Evolutionary conservation across 1,284 basidiomycete genomes (phyloP), one percentile per base, ranked within the genome.

Genomic region (Vanrija sp.): DNA sequence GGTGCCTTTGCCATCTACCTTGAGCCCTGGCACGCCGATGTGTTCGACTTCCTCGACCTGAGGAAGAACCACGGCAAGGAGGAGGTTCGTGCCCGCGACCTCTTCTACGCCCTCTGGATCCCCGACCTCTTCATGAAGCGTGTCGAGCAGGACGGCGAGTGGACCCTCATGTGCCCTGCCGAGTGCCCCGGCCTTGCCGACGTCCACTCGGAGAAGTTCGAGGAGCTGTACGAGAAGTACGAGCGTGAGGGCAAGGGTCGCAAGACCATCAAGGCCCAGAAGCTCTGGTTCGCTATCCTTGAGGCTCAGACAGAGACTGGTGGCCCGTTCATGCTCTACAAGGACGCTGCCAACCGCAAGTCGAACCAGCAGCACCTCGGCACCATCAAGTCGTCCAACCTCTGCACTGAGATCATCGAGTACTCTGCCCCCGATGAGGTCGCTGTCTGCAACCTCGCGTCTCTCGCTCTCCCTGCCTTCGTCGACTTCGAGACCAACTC

Each of bases 21-120:
- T 63, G 94, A 97, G 78, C 94, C 94, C 9, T 97, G 94, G 94
- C 95, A 99, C 76, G 85, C 91, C 38, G 96, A 99, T 75, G 79
- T 99, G 67, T 98, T 98, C 67, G 95, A 98, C 65, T 98, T 98
- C 83, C 83, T 98, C 64, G 95, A 98, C 76, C 83, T 99, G 46
- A 85, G 96, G 70, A 98, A 98, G 84, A 99, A 98, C 78, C 96
- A 98, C 71, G 96, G 96, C 57, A 98, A 98, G 78, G 96, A 99
- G 78, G 95, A 99, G 78, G 86, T 87, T 52, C 90, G 96, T 64
- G 96, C 96, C 28, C 87, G 96, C 53, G 96, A 98, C 76, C 81
- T 99, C 23, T 99, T 99, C 83, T 97, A 97, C 75, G 96, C 95
- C 1, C 86, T 99, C 44, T 99, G 96, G 95, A 89, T 98, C 65